phyloP scores from a whole-genome alignment of 176 grass and related monocot genomes.

The Thinopyrum elongatum region DNA sequence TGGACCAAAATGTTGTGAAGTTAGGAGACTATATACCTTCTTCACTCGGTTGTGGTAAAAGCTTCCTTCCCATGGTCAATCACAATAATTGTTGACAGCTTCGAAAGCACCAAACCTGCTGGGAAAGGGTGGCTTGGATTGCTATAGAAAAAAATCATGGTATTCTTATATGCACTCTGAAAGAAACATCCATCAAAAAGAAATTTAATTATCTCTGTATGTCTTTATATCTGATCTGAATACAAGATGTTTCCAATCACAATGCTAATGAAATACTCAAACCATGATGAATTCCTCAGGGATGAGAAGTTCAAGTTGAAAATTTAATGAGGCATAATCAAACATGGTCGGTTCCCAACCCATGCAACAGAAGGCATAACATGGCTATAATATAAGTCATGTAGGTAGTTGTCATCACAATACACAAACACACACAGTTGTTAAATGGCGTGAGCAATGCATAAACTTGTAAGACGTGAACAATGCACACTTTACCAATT shows the following conservation, averaged over 20 bases:
- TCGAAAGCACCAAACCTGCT: too few relatives aligned
- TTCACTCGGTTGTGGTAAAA: too few relatives aligned
- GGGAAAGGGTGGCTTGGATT: too few relatives aligned
- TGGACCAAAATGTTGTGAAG: too few relatives aligned
- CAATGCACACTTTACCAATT: too few relatives aligned
- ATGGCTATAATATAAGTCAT: not conserved
- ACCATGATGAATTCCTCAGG: slow-evolving; percentile 81
- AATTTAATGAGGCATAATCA: not conserved
- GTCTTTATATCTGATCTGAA: slow-evolving; percentile 98
- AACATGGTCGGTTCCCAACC: not conserved
- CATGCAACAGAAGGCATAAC: not conserved
- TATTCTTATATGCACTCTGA: slow-evolving; percentile 24
- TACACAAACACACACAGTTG: not conserved
- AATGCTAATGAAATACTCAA: slow-evolving; percentile 85
- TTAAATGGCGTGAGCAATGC: not conserved
- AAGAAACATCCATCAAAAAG: slow-evolving; percentile 19
- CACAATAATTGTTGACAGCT: too few relatives aligned
- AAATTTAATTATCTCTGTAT: slow-evolving; percentile 77
- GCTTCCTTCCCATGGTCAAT: too few relatives aligned
- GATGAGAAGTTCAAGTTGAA: slow-evolving; percentile 21
- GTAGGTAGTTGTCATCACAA: slow-evolving; percentile 6
- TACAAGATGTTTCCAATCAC: slow-evolving; percentile 91
- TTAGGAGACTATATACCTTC: too few relatives aligned
- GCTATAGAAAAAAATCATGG: too few relatives aligned
- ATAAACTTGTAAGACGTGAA: too few relatives aligned